phyloP scores from a whole-genome alignment of 371 early-diverging fungal genomes.

The Apophysomyces trapeziformis region DNA sequence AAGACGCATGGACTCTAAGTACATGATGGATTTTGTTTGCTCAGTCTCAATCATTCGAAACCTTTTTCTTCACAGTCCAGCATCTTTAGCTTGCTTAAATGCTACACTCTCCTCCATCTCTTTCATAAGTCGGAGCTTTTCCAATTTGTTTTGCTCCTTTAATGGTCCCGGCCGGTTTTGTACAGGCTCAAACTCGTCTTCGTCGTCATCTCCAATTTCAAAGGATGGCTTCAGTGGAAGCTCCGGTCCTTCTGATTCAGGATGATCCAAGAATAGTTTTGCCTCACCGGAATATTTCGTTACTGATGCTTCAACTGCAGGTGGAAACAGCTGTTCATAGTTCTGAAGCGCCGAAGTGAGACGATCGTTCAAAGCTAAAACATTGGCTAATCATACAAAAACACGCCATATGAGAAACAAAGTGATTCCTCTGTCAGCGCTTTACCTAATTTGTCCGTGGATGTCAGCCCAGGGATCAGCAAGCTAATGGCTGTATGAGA shows the following conservation, averaged over 20 bases:
- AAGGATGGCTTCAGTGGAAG: slow-evolving; percentile 39
- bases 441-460: slow-evolving; percentile 49
- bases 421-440: background rate
- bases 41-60: background rate
- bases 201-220: slow-evolving; percentile 61
- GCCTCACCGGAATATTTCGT: background rate
- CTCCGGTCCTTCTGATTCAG: slow-evolving; percentile 4
- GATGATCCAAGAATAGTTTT: background rate
- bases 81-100: slow-evolving; percentile 6
- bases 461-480: slow-evolving; percentile 36
- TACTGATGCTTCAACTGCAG: background rate
- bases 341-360: slow-evolving; percentile 29
- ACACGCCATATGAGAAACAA: background rate
- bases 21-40: background rate
- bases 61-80: background rate
- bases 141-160: slow-evolving; percentile 8
- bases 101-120: slow-evolving; percentile 1
- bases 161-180: slow-evolving; percentile 11
- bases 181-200: slow-evolving; percentile 37
- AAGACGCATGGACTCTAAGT: background rate
- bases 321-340: slow-evolving; percentile 24
- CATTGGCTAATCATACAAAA: slow-evolving; percentile 22
- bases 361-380: slow-evolving; percentile 44
- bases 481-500: slow-evolving; percentile 35
- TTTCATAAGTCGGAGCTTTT: slow-evolving; percentile 2